A percentile compares a stretch with the other conserved stretches of the same genome.
Evolutionary conservation across 208 protist species (phyloP).

Genomic region (Trypanosoma boissoni): DNA sequence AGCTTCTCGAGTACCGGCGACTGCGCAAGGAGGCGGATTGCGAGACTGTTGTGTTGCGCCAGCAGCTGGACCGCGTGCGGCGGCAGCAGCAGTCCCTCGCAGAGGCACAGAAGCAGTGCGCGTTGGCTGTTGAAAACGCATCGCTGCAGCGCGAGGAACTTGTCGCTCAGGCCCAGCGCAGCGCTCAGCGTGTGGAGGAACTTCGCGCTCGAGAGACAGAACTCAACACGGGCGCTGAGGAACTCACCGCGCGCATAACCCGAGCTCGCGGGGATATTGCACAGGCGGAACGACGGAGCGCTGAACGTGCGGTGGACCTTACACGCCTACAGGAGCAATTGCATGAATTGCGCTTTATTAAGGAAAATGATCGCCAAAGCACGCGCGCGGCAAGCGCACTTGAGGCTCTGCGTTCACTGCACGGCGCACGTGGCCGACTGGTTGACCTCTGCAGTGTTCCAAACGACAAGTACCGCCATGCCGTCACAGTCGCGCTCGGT

Average conservation of each 20-base stretch:
- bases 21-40: constrained; percentile 85
- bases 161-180: constrained; percentile 33
- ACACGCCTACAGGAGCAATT: constrained; percentile 87
- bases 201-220: constrained; percentile 56
- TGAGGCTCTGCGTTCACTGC: constrained; percentile 87
- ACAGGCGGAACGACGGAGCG: constrained; percentile 53
- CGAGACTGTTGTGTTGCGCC: constrained; percentile 68
- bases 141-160: constrained; percentile 52
- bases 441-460: constrained; percentile 93
- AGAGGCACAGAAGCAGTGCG: constrained; percentile 68
- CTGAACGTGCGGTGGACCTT: constrained; percentile 75
- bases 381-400: constrained; percentile 79
- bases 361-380: constrained; percentile 79
- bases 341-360: constrained; percentile 78
- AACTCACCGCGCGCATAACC: constrained; percentile 42
- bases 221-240: constrained; percentile 29
- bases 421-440: constrained; percentile 87
- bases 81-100: constrained; percentile 58
- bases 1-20: constrained; percentile 71
- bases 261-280: constrained; percentile 35
- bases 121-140: constrained; percentile 41
- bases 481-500: constrained; percentile 95
- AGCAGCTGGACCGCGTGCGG: constrained; percentile 68
- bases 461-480: constrained; percentile 89
- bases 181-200: constrained; percentile 35